Evolutionary conservation across 2,329 filamentous ascomycete genomes (phyloP), one percentile per base, ranked within the genome.

Genomic region (Eutypella sp.): DNA sequence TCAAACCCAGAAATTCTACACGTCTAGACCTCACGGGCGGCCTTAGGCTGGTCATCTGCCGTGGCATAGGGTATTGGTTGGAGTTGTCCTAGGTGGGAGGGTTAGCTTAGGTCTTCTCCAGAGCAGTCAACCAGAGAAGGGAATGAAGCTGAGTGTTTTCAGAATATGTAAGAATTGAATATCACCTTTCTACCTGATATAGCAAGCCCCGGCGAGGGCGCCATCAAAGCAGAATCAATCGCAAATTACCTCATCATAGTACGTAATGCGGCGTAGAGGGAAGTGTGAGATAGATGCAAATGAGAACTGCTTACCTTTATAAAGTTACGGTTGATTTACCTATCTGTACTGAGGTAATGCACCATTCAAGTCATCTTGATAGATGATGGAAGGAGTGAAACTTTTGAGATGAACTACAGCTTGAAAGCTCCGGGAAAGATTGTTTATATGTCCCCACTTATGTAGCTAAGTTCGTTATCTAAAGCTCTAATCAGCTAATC

Each of bases 101-200:
- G 29, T 13, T 20, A 44, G 41, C 41, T 40, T 13, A 5, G 41
- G 44, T 29, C 31, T 45, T 48, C 25, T 15, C 36, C 8, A 41
- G 45, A 22, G n/a, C 29, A 33, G 29, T 22, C 20, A 16, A 4
- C 8, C n/a, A 22, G 10, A 16, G 29, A 29, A 40, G 22, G 37
- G 48, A 43, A 27, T 41, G 33, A 45, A 41, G 42, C 7, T 33
- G 40, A 44, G 47, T 45, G 60, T 63, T 58, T 67, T 96, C 90
- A 96, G 90, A 89, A 96, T 95, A 96, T 95, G 90, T 96, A 96
- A 96, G 90, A 92, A 82, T 82, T 84, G 72, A 90, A 88, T 95
- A 87, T 96, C 90, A 95, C 75, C 68, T 80, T 66, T 73, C 78
- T 73, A 72, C 65, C 72, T 76, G 85, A 84, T 90, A 84, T 85